Conservation (phyloP, 2,329 filamentous ascomycete genomes). For the Botrytis fragariae region DNA sequence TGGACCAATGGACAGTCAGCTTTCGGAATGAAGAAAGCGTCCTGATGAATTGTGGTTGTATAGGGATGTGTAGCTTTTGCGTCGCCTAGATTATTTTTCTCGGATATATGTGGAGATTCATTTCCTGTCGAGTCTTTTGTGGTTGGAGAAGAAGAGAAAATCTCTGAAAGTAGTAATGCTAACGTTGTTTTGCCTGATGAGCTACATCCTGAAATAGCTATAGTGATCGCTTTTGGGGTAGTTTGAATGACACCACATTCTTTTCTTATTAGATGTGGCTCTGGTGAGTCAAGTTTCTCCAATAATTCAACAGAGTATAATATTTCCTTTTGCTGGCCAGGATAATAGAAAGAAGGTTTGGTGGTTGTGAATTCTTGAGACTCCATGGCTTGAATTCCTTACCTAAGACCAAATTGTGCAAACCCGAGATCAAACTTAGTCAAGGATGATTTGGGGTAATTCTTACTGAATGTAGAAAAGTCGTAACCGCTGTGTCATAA, state of each 20-base stretch:
- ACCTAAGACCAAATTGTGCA: no score
- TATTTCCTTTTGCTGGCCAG: background rate
- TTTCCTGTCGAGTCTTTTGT: background rate
- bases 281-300: background rate
- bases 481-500: background rate
- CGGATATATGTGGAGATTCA: background rate
- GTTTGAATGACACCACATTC: background rate
- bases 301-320: background rate
- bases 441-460: no score
- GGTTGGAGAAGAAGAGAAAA: background rate
- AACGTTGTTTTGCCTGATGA: slow-evolving; percentile 17
- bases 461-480: background rate
- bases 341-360: background rate
- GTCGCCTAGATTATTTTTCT: no score
- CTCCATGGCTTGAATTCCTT: background rate
- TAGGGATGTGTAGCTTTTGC: background rate
- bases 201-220: slow-evolving; percentile 11
- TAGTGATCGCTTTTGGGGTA: background rate
- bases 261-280: background rate
- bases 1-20: slow-evolving; percentile 9
- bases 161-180: slow-evolving; percentile 8
- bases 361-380: background rate
- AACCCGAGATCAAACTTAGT: background rate
- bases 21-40: slow-evolving; percentile 30
- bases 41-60: slow-evolving; percentile 25